These are phyloP conservation scores for Coemansia sp. DNA, from an alignment of 192 early-diverging fungal genomes.

Conservation along the genomic window DNA sequence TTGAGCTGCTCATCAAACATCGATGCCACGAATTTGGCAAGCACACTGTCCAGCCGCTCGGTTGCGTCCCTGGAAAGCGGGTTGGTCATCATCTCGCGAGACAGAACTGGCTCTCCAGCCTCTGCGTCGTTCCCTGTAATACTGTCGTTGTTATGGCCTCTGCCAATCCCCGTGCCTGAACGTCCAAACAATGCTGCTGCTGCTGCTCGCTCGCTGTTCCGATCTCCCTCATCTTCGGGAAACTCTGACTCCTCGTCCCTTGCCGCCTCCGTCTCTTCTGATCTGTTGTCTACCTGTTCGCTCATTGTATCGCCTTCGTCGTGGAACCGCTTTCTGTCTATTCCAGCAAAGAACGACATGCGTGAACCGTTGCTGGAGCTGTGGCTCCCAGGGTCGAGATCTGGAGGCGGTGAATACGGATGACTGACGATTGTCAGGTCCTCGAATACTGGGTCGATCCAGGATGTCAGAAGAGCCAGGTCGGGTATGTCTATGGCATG, in stretches of 20 bases:
- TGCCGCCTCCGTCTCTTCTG: constrained; percentile 1
- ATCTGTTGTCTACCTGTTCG: constrained; percentile 14
- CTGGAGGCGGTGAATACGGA: constrained; percentile 49
- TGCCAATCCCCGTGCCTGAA: constrained; percentile 14
- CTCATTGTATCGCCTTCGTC: constrained; percentile 23
- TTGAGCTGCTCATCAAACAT: constrained; percentile 9
- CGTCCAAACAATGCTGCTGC: constrained; percentile 19
- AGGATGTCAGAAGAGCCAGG: constrained; percentile 42
- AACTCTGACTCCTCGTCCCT: constrained; percentile 16
- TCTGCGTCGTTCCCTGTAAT: constrained; percentile 6
- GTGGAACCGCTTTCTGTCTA: constrained; percentile 22
- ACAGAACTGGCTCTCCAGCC: constrained; percentile 33
- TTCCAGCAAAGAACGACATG: constrained; percentile 50
- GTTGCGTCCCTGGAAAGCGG: constrained; percentile 38
- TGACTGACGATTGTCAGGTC: constrained; percentile 54
- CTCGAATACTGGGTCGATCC: constrained; percentile 45
- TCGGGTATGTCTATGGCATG: constrained; percentile 46
- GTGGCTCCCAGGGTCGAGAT: constrained; percentile 17
- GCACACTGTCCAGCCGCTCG: constrained; percentile 30
- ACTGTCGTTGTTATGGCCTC: constrained; percentile 1
- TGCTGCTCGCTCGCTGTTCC: constrained; percentile 9
- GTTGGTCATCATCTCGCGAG: constrained; percentile 53
- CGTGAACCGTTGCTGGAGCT: constrained; percentile 13
- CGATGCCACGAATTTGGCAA: constrained; percentile 26
- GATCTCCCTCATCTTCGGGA: constrained; percentile 9